Conservation (phyloP, 2,329 filamentous ascomycete species). For the Botrytis fragariae region DNA sequence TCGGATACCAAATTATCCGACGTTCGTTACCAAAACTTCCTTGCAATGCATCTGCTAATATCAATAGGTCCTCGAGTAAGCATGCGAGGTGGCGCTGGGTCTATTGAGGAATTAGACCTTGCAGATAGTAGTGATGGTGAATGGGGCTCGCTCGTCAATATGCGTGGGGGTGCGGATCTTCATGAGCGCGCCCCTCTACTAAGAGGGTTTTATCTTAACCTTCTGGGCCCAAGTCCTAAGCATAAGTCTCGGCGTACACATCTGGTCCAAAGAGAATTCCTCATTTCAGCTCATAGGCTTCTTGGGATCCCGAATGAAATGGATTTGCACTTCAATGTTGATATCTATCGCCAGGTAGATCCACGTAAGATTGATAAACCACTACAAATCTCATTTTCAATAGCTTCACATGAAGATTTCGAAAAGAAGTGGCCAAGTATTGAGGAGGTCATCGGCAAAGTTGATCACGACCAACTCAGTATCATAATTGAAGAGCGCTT, state of each 20-base stretch:
- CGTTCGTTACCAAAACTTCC: neutral
- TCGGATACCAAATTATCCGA: slow-evolving; percentile 33
- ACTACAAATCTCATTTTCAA: neutral
- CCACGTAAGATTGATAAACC: slow-evolving; percentile 11
- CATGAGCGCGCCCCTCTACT: neutral
- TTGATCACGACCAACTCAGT: slow-evolving; percentile 14
- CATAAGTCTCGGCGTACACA: slow-evolving; percentile 1
- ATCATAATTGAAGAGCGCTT: slow-evolving; percentile 12
- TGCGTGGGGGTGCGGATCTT: slow-evolving; percentile 13
- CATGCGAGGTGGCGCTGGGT: slow-evolving; percentile 14
- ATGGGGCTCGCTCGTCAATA: slow-evolving; percentile 1
- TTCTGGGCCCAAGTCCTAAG: neutral
- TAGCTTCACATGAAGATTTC: neutral
- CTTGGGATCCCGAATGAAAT: neutral
- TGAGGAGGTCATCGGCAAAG: neutral
- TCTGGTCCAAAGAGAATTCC: neutral
- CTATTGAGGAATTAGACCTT: neutral
- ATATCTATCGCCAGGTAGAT: slow-evolving; percentile 10
- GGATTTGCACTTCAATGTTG: neutral
- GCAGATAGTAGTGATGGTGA: neutral
- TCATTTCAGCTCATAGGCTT: slow-evolving; percentile 1
- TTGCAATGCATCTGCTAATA: neutral
- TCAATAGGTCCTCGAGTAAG: slow-evolving; percentile 3
- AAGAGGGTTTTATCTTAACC: neutral
- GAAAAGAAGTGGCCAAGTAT: neutral